Conservation (phyloP, 2,329 filamentous ascomycete species). For the Stachybotrys echinatus region DNA sequence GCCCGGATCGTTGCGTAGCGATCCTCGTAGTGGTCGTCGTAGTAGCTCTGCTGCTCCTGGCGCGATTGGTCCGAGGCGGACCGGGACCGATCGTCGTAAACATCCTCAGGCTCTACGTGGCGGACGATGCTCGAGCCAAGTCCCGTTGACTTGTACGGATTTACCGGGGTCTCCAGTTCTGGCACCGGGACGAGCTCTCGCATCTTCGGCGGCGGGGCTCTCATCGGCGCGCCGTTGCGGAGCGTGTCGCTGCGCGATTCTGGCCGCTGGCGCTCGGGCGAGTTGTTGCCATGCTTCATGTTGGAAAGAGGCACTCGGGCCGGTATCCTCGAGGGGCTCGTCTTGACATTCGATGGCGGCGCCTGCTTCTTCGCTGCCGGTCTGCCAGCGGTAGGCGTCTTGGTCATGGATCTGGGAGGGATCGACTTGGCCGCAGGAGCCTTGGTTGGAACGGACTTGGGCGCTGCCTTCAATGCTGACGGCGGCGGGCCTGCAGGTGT, state of each 20-base stretch:
- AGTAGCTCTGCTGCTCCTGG: constrained; percentile 21
- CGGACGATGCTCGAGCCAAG: constrained; percentile 52
- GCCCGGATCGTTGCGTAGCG: constrained; percentile 36
- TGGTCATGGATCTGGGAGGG: constrained; percentile 37
- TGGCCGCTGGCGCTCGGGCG: constrained; percentile 63
- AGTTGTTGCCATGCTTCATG: constrained; percentile 69
- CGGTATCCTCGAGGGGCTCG: constrained; percentile 54
- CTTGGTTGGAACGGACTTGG: constrained; percentile 25
- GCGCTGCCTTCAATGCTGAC: constrained; percentile 29
- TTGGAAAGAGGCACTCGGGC: constrained; percentile 64
- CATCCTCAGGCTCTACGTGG: constrained; percentile 70
- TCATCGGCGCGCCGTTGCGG: constrained; percentile 50
- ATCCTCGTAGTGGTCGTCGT: constrained; percentile 31
- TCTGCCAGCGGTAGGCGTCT: constrained; percentile 47
- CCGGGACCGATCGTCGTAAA: constrained; percentile 64
- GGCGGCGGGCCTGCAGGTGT: constrained; percentile 63
- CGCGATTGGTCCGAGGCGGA: constrained; percentile 35
- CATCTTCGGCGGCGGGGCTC: constrained; percentile 86
- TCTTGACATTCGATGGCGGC: constrained; percentile 14
- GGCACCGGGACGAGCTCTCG: constrained; percentile 61
- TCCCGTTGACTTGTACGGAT: constrained; percentile 42
- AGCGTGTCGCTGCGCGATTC: constrained; percentile 40
- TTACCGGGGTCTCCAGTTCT: constrained; percentile 44
- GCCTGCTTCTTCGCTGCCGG: constrained; percentile 22
- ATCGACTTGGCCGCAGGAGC: constrained; percentile 22